phyloP scores from a whole-genome alignment of 2,329 filamentous ascomycete species.

The Aspergillus puulaauensis region DNA sequence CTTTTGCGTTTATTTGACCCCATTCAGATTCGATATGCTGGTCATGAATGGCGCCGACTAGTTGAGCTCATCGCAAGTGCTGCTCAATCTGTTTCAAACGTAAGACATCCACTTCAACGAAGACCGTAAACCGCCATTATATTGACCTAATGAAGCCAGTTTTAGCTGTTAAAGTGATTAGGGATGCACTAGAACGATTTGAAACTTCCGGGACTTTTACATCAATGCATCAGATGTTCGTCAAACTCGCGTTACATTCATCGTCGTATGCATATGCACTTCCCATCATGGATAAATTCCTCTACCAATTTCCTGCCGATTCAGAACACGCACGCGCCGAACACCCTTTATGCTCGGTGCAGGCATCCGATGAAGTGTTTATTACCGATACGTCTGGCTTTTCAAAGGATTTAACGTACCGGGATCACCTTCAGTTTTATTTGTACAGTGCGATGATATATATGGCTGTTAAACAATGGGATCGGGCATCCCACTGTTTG shows the following conservation, averaged over 20 bases:
- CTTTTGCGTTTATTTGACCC: conserved; percentile 56
- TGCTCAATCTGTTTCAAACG: conserved; percentile 35
- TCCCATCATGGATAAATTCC: conserved; percentile 41
- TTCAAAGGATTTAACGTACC: conserved; percentile 40
- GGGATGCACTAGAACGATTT: conserved; percentile 45
- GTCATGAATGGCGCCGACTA: conserved; percentile 38
- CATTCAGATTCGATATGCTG: conserved; percentile 46
- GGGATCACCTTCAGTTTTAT: conserved; percentile 63
- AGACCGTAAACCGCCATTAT: not conserved
- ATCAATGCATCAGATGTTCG: conserved; percentile 42
- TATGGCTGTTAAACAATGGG: conserved; percentile 62
- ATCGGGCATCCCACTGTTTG: conserved; percentile 61
- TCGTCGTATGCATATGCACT: conserved; percentile 40
- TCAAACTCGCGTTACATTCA: conserved; percentile 44
- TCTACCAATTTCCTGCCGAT: conserved; percentile 42
- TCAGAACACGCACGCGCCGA: conserved; percentile 24
- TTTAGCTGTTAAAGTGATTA: conserved; percentile 41
- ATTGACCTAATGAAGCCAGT: conserved; percentile 30
- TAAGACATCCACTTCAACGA: conserved; percentile 18
- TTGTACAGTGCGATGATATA: conserved; percentile 64
- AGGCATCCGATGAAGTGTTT: conserved; percentile 33
- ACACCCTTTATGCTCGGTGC: conserved; percentile 28
- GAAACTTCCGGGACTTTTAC: conserved; percentile 46
- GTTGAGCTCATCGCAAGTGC: conserved; percentile 32
- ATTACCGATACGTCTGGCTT: conserved; percentile 39